A percentile compares a stretch with the other conserved stretches of the same genome.
Conservation (phyloP, 257 asterid species). For the Datura wrightii region DNA sequence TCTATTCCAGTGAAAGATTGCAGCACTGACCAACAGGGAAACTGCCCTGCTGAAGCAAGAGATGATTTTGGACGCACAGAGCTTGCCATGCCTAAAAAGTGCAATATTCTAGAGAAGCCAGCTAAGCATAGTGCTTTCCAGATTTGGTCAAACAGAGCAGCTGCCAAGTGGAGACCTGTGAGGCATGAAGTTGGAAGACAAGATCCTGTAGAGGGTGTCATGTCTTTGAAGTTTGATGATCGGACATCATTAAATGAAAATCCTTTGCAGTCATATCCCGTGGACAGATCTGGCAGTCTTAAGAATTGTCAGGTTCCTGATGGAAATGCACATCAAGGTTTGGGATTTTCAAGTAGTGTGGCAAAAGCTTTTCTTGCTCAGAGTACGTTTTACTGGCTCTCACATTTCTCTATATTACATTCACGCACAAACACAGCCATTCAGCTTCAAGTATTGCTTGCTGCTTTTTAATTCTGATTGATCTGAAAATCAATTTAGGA, state of each 20-base stretch:
- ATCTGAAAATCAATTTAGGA: constrained; percentile 54
- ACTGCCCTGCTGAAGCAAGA: constrained; percentile 35
- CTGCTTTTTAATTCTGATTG: not conserved
- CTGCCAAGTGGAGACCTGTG: constrained; percentile 62
- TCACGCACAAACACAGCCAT: not conserved
- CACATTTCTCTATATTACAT: not conserved
- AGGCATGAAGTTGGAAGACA: constrained; percentile 44
- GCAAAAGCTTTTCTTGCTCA: constrained; percentile 68
- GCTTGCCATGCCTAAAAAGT: constrained; percentile 44
- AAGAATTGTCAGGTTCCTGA: constrained; percentile 35
- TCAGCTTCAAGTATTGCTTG: not conserved
- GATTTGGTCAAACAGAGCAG: constrained; percentile 3
- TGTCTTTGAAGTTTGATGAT: constrained; percentile 46
- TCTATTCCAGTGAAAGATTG: constrained; percentile 55
- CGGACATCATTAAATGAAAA: constrained; percentile 41
- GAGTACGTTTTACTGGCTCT: constrained; percentile 53
- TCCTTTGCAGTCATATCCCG: constrained; percentile 46
- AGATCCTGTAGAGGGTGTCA: constrained; percentile 42
- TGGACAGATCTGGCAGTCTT: constrained; percentile 37
- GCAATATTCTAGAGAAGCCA: constrained; percentile 44
- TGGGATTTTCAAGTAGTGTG: constrained; percentile 48
- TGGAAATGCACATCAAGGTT: constrained; percentile 43
- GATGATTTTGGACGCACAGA: constrained; percentile 38
- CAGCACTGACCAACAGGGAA: constrained; percentile 41
- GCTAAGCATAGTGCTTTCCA: constrained; percentile 45